These are phyloP conservation scores for Penicillium verrucosum DNA, from an alignment of 2,329 filamentous ascomycete genomes.

Conservation along the genomic window DNA sequence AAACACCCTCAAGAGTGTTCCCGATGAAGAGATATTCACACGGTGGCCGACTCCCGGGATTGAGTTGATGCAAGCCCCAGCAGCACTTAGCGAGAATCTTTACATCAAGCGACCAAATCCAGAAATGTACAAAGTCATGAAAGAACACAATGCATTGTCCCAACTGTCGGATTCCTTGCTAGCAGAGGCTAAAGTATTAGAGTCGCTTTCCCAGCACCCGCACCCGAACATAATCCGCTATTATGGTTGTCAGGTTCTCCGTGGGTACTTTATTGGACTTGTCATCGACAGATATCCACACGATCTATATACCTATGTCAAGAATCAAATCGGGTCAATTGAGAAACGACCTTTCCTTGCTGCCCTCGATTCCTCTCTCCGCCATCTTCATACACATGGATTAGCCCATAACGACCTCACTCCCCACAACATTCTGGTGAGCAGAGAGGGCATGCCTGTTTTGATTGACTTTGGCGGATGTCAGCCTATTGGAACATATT, in stretches of 20 bases:
- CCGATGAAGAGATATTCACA: neutral
- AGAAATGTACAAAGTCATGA: neutral
- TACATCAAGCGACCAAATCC: neutral
- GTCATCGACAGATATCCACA: slow-evolving; percentile 17
- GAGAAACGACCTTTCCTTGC: slow-evolving; percentile 1
- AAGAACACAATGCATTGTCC: neutral
- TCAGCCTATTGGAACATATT: slow-evolving; percentile 26
- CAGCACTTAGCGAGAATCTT: neutral
- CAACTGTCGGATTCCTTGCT: neutral
- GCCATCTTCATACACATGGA: slow-evolving; percentile 24
- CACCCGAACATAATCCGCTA: slow-evolving; percentile 29
- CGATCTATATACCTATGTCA: slow-evolving; percentile 1
- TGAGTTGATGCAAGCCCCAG: neutral
- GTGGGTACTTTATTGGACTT: slow-evolving; percentile 17
- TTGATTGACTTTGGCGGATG: slow-evolving; percentile 27
- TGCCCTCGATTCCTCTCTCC: slow-evolving; percentile 22
- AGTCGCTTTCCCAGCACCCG: slow-evolving; percentile 16
- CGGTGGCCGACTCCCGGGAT: neutral
- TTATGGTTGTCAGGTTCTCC: slow-evolving; percentile 14
- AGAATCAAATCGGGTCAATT: neutral
- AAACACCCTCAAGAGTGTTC: neutral
- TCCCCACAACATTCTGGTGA: slow-evolving; percentile 27
- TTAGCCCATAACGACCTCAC: slow-evolving; percentile 30
- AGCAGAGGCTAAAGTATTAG: slow-evolving; percentile 12
- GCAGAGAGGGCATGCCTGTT: slow-evolving; percentile 19